Base-by-base conservation (phyloP, 2,329 filamentous ascomycete genomes). In the Annulohypoxylon truncatum region DNA sequence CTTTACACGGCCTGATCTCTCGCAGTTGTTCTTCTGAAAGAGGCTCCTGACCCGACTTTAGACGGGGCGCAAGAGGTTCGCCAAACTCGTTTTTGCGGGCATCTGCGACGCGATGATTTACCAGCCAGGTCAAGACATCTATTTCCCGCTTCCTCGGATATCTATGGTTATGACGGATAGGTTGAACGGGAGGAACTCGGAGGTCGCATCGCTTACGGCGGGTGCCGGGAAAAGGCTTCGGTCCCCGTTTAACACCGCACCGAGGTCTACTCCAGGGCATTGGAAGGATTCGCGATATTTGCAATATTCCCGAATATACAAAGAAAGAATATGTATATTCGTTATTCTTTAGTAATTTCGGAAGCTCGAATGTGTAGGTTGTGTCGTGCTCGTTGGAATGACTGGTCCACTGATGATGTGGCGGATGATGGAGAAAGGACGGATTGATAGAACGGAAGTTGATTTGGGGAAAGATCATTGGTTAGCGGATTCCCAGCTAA, bases 141-240 rank as follows among this genome's bases (percentile, higher is more conserved):
- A 50, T 42, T 35, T 61, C 57, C 18, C 42, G 29, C 48, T 53
- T 46, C 46, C 22, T 51, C 24, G 42, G 9, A 28, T 60, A 54
- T 2, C 24, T 42, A 18, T 38, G 24, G 6, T 31, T 35, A 7
- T 29, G 50, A 22, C 53, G 8, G 40, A 67, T 46, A 20, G 42
- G 51, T 26, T 63, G 28, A n/a, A 33, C 47, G 2, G 65, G 60
- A 38, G 64, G 53, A 22, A 65, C 64, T 44, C 60, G 51, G 61
- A 67, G 51, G 31, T 67, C 51, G 51, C 48, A 64, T 69, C 48
- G 44, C 48, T 59, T 72, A 46, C 57, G 66, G 47, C 58, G 54
- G 10, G 54, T 64, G 10, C 48, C 33, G 29, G 56, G 40, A 47
- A 64, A 66, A 10, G 51, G 31, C 26, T 55, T 61, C 33, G 61